Evolutionary conservation across 2,329 filamentous ascomycete species (phyloP).

Genomic region (Cytospora schulzeri): DNA sequence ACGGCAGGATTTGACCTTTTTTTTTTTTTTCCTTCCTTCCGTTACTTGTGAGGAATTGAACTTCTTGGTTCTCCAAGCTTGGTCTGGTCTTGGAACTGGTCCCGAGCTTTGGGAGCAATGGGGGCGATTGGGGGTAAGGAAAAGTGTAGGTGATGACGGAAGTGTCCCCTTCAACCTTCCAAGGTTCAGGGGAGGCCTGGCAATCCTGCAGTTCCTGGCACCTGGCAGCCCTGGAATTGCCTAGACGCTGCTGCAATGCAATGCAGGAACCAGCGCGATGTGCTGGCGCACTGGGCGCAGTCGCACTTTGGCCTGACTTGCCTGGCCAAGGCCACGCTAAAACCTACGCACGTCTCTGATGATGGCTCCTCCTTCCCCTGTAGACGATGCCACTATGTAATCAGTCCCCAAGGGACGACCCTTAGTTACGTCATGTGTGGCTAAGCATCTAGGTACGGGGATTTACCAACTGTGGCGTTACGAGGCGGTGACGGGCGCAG

Average conservation of each 20-base stretch:
- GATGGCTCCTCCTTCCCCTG: conserved; percentile 1
- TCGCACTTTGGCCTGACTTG: conserved; percentile 3
- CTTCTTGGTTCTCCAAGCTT: background rate
- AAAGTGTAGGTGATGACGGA: background rate
- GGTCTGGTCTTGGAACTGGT: no score
- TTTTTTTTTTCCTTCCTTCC: no score
- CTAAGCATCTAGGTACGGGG: background rate
- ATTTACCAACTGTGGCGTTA: background rate
- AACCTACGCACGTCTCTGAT: conserved; percentile 1
- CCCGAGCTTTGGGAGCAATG: no score
- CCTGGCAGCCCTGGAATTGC: background rate
- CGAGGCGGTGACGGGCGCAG: conserved; percentile 7
- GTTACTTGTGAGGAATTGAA: background rate
- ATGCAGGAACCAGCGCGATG: background rate
- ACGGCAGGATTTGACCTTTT: background rate
- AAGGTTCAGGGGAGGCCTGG: background rate
- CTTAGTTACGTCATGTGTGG: background rate
- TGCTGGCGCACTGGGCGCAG: background rate
- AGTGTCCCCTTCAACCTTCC: background rate
- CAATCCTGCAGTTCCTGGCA: no score
- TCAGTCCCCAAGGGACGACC: background rate
- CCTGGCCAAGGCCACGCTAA: background rate
- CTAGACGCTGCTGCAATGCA: background rate
- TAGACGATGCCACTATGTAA: background rate
- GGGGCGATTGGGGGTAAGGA: background rate